A percentile compares a stretch with the other conserved stretches of the same genome.
These are phyloP conservation scores for Globisporangium megalacanthum DNA, from an alignment of 352 stramenopile genomes.

Conservation along the genomic window DNA sequence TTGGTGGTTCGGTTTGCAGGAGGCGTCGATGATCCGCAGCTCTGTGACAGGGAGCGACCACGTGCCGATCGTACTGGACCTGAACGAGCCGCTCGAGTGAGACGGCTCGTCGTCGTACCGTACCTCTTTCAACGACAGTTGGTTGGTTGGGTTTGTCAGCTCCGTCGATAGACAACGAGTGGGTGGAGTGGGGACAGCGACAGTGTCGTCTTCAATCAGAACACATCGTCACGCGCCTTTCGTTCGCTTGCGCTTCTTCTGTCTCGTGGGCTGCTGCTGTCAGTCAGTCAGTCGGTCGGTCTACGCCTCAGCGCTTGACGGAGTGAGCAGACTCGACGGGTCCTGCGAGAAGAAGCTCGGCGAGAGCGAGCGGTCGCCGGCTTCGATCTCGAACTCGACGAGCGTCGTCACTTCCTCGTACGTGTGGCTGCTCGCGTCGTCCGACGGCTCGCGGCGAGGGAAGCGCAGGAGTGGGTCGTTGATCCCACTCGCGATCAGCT, in stretches of 20 bases:
- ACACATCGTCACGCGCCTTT: no score
- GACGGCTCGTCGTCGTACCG: background rate
- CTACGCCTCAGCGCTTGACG: background rate
- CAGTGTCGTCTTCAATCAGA: no score
- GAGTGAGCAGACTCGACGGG: background rate
- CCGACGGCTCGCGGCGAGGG: constrained; percentile 15
- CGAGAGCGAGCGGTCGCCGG: constrained; percentile 25
- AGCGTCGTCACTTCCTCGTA: constrained; percentile 29
- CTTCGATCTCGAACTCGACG: constrained; percentile 60
- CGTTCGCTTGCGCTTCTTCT: no score
- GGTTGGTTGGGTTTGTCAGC: background rate
- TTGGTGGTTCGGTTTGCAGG: constrained; percentile 12
- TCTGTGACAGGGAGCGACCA: constrained; percentile 72
- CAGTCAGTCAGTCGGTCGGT: background rate
- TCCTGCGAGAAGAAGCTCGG: constrained; percentile 7
- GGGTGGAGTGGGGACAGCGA: no score
- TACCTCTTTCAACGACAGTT: background rate
- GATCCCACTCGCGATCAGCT: constrained; percentile 36
- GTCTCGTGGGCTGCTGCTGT: no score
- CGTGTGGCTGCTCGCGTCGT: constrained; percentile 8
- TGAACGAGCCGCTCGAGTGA: constrained; percentile 20
- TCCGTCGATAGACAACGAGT: no score
- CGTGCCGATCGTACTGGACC: constrained; percentile 65
- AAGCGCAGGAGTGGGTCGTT: constrained; percentile 6
- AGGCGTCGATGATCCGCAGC: constrained; percentile 55